Base-by-base conservation (phyloP, 2,329 filamentous ascomycete genomes). In the Arthrobotrys pseudoclavata region DNA sequence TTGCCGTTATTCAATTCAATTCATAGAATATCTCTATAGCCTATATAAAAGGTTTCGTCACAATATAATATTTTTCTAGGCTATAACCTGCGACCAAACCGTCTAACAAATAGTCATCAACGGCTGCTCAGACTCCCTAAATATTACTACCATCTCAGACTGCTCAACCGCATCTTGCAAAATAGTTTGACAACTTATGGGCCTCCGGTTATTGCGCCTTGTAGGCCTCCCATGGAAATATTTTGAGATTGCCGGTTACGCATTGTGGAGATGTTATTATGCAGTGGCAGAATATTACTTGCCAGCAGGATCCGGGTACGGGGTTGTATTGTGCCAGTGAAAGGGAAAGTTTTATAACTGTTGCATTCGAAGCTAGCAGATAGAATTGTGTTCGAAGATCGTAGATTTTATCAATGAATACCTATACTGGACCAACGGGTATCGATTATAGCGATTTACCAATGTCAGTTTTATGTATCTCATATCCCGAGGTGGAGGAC, bases 271-370 rank as follows among this genome's bases (percentile, higher is more conserved):
- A 64, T 10, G 18, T 48, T 15, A 48, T 64, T 34, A 29, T 4
- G 24, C 42, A 48, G 12, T 64, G 42, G 42, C 42, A 64, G 6
- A 64, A 64, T 22, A 48, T 26, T 22, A 64, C 61, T 34, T 64
- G 61, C 13, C 40, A 48, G 13, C 26, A 64, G 26, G 61, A 64
- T 50, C 13, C 61, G 4, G 18, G 42, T 2, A 50, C 61, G 1
- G 61, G 61, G 45, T 47, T 50, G n/a, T 64, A 64, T 29, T 64
- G 61, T 37, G 24, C 40, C 2, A 24, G 61, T 64, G 15, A 37
- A 42, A 34, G 20, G 12, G 4, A 42, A 15, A n/a, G 9, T 40
- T 40, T 40, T n/a, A 37, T 37, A 3, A n/a, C n/a, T n/a, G n/a
- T n/a, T n/a, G n/a, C n/a, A n/a, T n/a, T 37, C 40, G 15, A 45